Conservation (phyloP, 2,329 filamentous ascomycete species). For the Colletotrichum sp. region DNA sequence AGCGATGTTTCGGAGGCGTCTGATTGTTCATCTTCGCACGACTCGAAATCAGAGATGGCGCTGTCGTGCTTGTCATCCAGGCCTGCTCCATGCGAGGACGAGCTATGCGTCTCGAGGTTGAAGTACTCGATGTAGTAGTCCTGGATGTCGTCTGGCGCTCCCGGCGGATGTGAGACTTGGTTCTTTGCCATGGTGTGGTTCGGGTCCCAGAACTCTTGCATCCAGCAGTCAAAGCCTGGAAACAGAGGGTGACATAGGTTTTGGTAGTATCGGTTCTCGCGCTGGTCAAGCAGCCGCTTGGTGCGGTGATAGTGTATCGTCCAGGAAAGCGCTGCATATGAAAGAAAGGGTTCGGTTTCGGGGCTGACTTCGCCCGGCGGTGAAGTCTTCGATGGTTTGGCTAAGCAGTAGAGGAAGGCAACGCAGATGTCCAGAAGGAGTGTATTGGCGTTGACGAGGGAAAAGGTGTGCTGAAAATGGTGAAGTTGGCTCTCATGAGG, state of each 20-base stretch:
- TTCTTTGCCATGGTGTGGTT: neutral
- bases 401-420: neutral
- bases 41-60: neutral
- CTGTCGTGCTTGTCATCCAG: neutral
- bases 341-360: neutral
- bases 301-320: neutral
- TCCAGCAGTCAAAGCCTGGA: neutral
- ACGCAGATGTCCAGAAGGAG: neutral
- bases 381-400: neutral
- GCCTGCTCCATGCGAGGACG: too few relatives aligned
- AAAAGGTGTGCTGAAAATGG: neutral
- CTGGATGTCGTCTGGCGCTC: neutral
- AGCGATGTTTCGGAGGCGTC: neutral
- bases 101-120: neutral
- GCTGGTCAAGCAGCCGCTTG: neutral
- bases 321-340: neutral
- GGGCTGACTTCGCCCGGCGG: neutral
- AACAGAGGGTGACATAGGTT: conserved; percentile 11
- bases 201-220: neutral
- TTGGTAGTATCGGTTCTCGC: neutral
- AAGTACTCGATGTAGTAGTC: neutral
- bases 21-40: neutral
- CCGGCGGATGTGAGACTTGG: neutral
- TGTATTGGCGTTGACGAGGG: neutral
- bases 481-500: neutral